phyloP scores from a whole-genome alignment of 1,284 basidiomycete genomes.

The Leccinum subrobustum region DNA sequence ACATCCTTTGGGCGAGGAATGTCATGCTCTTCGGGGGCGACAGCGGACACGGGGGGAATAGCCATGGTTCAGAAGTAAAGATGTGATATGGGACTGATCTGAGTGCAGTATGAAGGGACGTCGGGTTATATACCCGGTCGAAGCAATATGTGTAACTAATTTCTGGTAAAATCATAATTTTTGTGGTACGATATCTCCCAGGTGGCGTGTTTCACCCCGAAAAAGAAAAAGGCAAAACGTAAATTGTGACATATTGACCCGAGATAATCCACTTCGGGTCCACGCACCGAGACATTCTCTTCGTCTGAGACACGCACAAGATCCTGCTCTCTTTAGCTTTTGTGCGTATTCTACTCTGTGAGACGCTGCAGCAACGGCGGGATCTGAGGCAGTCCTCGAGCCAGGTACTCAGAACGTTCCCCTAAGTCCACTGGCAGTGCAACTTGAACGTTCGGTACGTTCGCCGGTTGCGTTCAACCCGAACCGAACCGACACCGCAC shows the following conservation, averaged over 20 bases:
- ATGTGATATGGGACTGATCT: too few species aligned
- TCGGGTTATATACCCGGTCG: background rate
- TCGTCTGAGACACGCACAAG: slow-evolving; percentile 3
- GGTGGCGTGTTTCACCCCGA: slow-evolving; percentile 30
- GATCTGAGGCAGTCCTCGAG: background rate
- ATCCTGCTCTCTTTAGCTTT: background rate
- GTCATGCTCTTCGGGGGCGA: slow-evolving; percentile 17
- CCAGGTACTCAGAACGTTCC: slow-evolving; percentile 7
- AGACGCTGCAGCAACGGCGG: background rate
- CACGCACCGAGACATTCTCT: slow-evolving; percentile 2
- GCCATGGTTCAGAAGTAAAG: too few species aligned
- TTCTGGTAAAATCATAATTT: slow-evolving; percentile 19
- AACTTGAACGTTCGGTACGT: background rate
- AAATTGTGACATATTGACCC: background rate
- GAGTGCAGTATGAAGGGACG: too few species aligned
- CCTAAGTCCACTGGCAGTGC: background rate
- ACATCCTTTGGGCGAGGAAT: slow-evolving; percentile 80
- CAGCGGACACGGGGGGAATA: background rate
- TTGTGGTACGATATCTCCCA: slow-evolving; percentile 29
- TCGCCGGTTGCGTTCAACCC: background rate
- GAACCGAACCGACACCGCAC: background rate
- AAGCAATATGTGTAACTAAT: slow-evolving; percentile 15
- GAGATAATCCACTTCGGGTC: slow-evolving; percentile 2
- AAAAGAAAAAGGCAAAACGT: slow-evolving; percentile 2
- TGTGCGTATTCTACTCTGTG: background rate